These are phyloP conservation scores for Malania oleifera DNA, from an alignment of 164 flowering plant genomes.

Conservation along the genomic window DNA sequence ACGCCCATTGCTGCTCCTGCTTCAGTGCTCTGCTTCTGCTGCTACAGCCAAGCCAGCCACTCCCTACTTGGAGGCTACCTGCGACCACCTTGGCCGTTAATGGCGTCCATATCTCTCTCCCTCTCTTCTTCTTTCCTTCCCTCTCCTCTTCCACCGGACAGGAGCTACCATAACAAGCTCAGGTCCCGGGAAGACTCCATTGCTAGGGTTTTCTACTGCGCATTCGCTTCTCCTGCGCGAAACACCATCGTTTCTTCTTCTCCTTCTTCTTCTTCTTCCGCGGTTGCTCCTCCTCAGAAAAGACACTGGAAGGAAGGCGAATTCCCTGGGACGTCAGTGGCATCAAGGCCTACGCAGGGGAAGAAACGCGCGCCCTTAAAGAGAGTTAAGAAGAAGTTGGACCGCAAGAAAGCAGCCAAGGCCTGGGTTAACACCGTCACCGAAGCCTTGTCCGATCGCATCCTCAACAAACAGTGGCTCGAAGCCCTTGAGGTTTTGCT, in stretches of 20 bases:
- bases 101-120: conserved; percentile 36
- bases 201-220: conserved; percentile 22
- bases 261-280: conserved; percentile 15
- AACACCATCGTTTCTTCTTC: conserved; percentile 10
- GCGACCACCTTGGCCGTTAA: too few relatives aligned
- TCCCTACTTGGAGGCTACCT: too few relatives aligned
- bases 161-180: conserved; percentile 1
- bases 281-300: conserved; percentile 30
- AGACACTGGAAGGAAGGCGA: conserved; percentile 86
- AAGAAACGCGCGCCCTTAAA: conserved; percentile 47
- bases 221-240: conserved; percentile 22
- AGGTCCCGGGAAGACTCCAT: not conserved
- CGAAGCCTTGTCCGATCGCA: conserved; percentile 59
- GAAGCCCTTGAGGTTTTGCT: conserved; percentile 64
- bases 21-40: too few relatives aligned
- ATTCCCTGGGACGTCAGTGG: conserved; percentile 52
- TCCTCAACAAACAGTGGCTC: conserved; percentile 71
- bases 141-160: conserved; percentile 18
- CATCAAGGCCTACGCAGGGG: conserved; percentile 12
- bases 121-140: conserved; percentile 36
- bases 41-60: too few relatives aligned
- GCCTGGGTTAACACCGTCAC: conserved; percentile 90
- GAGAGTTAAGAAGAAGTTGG: conserved; percentile 77
- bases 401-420: conserved; percentile 48
- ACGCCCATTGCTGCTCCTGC: too few relatives aligned